Percentiles rank a stretch among this genome's conserved stretches.
phyloP scores from a whole-genome alignment of 2,329 filamentous ascomycete genomes.

The Cadophora sp. region DNA sequence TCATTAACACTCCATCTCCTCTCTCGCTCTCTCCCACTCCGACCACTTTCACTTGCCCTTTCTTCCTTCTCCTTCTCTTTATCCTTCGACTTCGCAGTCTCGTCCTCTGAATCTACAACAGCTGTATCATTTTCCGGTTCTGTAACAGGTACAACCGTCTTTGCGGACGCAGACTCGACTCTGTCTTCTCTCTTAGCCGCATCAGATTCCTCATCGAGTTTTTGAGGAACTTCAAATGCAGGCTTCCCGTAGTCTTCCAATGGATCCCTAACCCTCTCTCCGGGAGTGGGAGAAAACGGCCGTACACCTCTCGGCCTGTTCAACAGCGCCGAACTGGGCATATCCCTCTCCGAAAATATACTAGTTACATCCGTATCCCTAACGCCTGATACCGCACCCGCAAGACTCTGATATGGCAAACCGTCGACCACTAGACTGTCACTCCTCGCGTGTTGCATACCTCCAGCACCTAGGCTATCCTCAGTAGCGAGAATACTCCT shows the following conservation, averaged over 20 bases:
- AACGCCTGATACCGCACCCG: slow-evolving; percentile 50
- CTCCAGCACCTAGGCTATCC: slow-evolving; percentile 33
- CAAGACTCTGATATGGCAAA: slow-evolving; percentile 64
- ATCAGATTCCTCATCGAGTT: slow-evolving; percentile 13
- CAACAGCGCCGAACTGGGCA: slow-evolving; percentile 43
- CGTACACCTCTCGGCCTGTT: slow-evolving; percentile 60
- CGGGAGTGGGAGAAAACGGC: slow-evolving; percentile 61
- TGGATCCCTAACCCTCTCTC: slow-evolving; percentile 34
- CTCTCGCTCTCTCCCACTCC: slow-evolving; percentile 27
- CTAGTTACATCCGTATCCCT: slow-evolving; percentile 52
- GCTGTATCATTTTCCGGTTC: slow-evolving; percentile 14
- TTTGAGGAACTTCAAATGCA: slow-evolving; percentile 4
- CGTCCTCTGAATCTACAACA: slow-evolving; percentile 17
- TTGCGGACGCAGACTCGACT: slow-evolving; percentile 27
- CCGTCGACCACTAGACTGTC: slow-evolving; percentile 62
- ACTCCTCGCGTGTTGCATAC: slow-evolving; percentile 49
- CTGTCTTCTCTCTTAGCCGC: slow-evolving; percentile 19
- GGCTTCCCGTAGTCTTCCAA: slow-evolving; percentile 26
- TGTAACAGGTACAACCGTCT: slow-evolving; percentile 23
- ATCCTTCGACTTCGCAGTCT: slow-evolving; percentile 29
- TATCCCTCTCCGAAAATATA: slow-evolving; percentile 56
- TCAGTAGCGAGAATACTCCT: slow-evolving; percentile 63
- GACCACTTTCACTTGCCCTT: slow-evolving; percentile 4
- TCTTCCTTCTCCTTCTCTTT: slow-evolving; percentile 20
- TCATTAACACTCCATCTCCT: slow-evolving; percentile 43